Conservation (phyloP, 768 basidiomycete species). For the Tephrocybe rancida region DNA sequence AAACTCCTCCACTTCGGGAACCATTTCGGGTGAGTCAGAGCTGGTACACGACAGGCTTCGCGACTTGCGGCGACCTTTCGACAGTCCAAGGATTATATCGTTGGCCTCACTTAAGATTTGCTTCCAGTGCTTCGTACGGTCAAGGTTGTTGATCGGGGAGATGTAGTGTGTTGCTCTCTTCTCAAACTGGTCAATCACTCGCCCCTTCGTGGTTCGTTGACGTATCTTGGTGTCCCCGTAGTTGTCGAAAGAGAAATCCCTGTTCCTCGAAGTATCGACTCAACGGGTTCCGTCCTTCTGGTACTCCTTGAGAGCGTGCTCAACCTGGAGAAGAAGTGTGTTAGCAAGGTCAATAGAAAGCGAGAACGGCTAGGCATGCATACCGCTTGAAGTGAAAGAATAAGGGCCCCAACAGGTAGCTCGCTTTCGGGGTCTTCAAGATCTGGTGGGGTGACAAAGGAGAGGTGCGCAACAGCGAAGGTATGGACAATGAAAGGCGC, state of each 20-base stretch:
- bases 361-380: neutral
- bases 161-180: neutral
- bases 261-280: neutral
- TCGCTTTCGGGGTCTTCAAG: neutral
- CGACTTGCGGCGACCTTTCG: neutral
- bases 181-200: neutral
- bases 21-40: too few relatives aligned
- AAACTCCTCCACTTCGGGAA: too few relatives aligned
- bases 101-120: neutral
- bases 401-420: neutral
- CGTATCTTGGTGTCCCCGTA: conserved; percentile 12
- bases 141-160: neutral
- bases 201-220: neutral
- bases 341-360: neutral
- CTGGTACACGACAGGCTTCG: neutral
- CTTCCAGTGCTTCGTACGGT: neutral
- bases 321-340: neutral
- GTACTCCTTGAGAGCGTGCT: conserved; percentile 4
- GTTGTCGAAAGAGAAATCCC: conserved; percentile 15
- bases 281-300: neutral
- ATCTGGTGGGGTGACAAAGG: neutral
- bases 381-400: neutral
- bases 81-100: neutral
- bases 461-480: conserved; percentile 17
- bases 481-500: neutral